These are phyloP conservation scores for Boletellus emodensis DNA, from an alignment of 768 basidiomycete genomes.

Conservation along the genomic window DNA sequence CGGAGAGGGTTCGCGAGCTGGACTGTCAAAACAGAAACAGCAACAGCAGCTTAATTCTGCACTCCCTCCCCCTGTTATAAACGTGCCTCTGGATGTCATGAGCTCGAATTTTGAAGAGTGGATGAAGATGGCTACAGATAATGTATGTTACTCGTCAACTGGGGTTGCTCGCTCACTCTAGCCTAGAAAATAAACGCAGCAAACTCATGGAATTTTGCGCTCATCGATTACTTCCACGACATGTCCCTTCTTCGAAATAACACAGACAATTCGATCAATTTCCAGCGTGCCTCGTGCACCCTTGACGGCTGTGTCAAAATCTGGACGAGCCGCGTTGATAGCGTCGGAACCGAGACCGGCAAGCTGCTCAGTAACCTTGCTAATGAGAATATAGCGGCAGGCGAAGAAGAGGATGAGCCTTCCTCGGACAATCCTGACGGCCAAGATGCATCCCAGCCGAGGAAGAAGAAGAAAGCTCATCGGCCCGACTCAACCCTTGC, in stretches of 20 bases:
- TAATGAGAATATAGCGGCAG: constrained; percentile 55
- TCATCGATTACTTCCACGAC: constrained; percentile 99
- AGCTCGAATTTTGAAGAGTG: constrained; percentile 95
- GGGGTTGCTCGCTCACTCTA: constrained; percentile 6
- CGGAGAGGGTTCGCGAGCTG: constrained; percentile 40
- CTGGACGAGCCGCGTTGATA: constrained; percentile 97
- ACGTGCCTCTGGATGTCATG: constrained; percentile 78
- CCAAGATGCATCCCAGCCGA: constrained; percentile 53
- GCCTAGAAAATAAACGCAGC: constrained; percentile 94
- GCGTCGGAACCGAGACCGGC: constrained; percentile 93
- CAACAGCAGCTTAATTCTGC: constrained; percentile 59
- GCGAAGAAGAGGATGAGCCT: constrained; percentile 55
- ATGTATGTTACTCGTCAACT: constrained; percentile 48
- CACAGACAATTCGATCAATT: constrained; percentile 95
- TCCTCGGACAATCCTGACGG: constrained; percentile 64
- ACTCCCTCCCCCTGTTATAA: constrained; percentile 50
- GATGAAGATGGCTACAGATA: constrained; percentile 99
- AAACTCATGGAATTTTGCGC: constrained; percentile 96
- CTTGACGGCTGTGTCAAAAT: constrained; percentile 99
- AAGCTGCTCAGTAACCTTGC: constrained; percentile 89
- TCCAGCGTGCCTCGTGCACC: constrained; percentile 96
- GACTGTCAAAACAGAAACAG: constrained; percentile 51
- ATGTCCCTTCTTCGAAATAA: constrained; percentile 94
- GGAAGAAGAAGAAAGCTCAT: constrained; percentile 61
- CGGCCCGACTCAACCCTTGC: constrained; percentile 84